phyloP scores from a whole-genome alignment of 441 rosid genomes.

The Adansonia madagascariensis region DNA sequence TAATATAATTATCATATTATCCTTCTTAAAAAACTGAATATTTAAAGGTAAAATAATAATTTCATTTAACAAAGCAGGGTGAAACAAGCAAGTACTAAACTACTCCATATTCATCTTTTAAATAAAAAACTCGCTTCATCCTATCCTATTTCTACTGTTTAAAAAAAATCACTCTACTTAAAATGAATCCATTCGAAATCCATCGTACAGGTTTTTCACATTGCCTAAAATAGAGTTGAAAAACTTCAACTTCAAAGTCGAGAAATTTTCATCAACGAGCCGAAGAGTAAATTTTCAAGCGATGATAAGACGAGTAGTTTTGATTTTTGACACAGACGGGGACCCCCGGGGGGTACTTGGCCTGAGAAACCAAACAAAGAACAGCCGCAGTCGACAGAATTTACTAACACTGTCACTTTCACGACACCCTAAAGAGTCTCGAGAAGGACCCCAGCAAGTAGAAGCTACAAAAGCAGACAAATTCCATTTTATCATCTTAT shows the following conservation, averaged over 20 bases:
- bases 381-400: not conserved
- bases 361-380: not conserved
- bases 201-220: too few relatives aligned
- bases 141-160: too few relatives aligned
- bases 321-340: not conserved
- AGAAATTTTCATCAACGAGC: not conserved
- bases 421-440: slow-evolving; percentile 9
- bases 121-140: too few relatives aligned
- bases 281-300: not conserved
- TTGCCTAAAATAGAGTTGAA: not conserved
- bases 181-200: too few relatives aligned
- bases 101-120: too few relatives aligned
- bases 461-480: not conserved
- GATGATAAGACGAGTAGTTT: not conserved
- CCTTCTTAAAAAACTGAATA: too few relatives aligned
- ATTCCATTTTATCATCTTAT: not conserved
- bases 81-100: too few relatives aligned
- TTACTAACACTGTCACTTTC: not conserved
- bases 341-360: not conserved
- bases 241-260: not conserved
- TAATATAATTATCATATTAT: too few relatives aligned
- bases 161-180: too few relatives aligned
- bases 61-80: too few relatives aligned
- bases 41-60: too few relatives aligned
- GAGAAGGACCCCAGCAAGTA: not conserved